phyloP scores from a whole-genome alignment of 768 basidiomycete species.

The Tulasnella sp. region DNA sequence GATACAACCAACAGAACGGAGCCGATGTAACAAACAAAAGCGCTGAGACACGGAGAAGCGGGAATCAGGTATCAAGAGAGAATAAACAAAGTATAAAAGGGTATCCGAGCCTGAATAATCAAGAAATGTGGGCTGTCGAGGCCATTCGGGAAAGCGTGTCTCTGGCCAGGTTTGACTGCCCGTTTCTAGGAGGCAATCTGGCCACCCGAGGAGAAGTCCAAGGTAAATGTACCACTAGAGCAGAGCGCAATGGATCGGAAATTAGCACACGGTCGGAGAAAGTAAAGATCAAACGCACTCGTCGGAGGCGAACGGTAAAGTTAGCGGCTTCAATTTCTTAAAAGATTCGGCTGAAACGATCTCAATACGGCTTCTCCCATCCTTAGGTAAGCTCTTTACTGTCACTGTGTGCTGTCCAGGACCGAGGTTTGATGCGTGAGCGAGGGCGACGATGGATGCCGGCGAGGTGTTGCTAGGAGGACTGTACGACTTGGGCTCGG shows the following conservation, averaged over 20 bases:
- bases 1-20: too few relatives aligned
- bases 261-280: background rate
- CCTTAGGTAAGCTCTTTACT: conserved; percentile 6
- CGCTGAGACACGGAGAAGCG: too few relatives aligned
- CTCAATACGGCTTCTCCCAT: conserved; percentile 14
- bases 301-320: too few relatives aligned
- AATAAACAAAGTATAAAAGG: too few relatives aligned
- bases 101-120: too few relatives aligned
- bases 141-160: background rate
- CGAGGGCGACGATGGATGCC: background rate
- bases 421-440: conserved; percentile 3
- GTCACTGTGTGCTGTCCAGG: conserved; percentile 14
- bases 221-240: background rate
- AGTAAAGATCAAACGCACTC: background rate
- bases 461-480: background rate
- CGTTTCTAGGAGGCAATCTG: background rate
- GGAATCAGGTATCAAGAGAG: too few relatives aligned
- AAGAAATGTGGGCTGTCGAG: background rate
- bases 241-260: background rate
- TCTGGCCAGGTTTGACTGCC: background rate
- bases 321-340: background rate
- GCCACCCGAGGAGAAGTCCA: background rate
- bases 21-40: too few relatives aligned
- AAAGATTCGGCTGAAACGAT: background rate
- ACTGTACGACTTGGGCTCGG: conserved; percentile 8